Evolutionary conservation across 2,329 filamentous ascomycete genomes (phyloP), one percentile per base, ranked within the genome.

Genomic region (Berkeleyomyces basicola): DNA sequence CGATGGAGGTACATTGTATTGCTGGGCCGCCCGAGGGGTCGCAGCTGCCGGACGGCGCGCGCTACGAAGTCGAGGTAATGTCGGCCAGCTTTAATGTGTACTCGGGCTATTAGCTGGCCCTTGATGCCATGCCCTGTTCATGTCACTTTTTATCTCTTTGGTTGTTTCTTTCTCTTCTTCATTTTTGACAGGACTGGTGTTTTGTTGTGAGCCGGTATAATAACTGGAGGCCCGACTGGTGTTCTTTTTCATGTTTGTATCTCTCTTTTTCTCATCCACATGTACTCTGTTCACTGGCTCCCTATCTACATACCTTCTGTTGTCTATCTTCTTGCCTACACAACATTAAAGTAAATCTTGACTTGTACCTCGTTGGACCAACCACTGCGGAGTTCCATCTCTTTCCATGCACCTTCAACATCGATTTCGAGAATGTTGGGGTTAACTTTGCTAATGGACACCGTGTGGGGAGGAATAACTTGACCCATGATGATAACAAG

Each of bases 351-450:
- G 63, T 76, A 85, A 4, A 90, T 72, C 70, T 85, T 84, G 49
- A 95, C 75, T 65, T 82, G 78, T 44, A 90, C 79, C 71, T 95
- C 88, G 70, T 96, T 95, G 67, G 83, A 86, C 85, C 88, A 95
- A 6, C 86, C 83, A 44, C 82, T 79, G 64, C 83, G 75, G 62
- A 93, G 76, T 0, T 78, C 80, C 76, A 90, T 79, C 68, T 88
- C 82, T 55, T 80, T 79, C 90, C 90, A 97, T 0, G 92, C 92
- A 39, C 74, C 77, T 67, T 83, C 80, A 10, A 89, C 72, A 75
- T 97, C 88, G 62, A 97, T 80, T 67, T 89, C 84, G 40, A 97
- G 72, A 6, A 97, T 80, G 64, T 78, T 76, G 0, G 72, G 68
- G 64, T 82, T 75, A n/a, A 70, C 68, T 40, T 75, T 71, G 60